Conservation (phyloP, 1,284 basidiomycete species). For the Phellopilus nigrolimitatus region DNA sequence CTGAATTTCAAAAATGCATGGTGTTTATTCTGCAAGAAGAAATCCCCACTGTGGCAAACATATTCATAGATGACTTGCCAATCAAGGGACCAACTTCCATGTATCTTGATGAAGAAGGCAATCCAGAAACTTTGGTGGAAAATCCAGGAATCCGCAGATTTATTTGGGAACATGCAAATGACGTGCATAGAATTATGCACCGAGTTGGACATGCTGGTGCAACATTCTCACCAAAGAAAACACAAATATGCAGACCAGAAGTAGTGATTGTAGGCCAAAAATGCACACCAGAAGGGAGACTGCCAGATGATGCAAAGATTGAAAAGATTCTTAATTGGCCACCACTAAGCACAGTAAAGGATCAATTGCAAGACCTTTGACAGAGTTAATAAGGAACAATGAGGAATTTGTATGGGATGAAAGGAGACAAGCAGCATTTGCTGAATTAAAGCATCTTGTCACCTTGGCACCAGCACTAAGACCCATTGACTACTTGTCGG, state of each 20-base stretch:
- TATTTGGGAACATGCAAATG: slow-evolving; percentile 32
- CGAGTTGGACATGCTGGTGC: slow-evolving; percentile 22
- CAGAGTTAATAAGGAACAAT: slow-evolving; percentile 28
- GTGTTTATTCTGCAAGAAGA: slow-evolving; percentile 29
- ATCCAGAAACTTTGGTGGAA: slow-evolving; percentile 27
- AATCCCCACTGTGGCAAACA: slow-evolving; percentile 25
- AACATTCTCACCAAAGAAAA: slow-evolving; percentile 25
- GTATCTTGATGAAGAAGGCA: slow-evolving; percentile 25
- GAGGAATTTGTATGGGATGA: slow-evolving; percentile 28
- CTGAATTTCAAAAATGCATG: slow-evolving; percentile 35
- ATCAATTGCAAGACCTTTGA: slow-evolving; percentile 30
- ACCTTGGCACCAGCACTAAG: slow-evolving; percentile 27
- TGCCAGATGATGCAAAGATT: too few species aligned
- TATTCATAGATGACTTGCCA: slow-evolving; percentile 25
- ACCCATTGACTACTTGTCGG: slow-evolving; percentile 31
- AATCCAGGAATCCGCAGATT: slow-evolving; percentile 34
- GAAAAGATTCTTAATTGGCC: slow-evolving; percentile 30
- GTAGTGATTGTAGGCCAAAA: slow-evolving; percentile 25
- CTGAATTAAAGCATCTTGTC: too few species aligned
- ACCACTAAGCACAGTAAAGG: slow-evolving; percentile 20
- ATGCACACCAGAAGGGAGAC: slow-evolving; percentile 23
- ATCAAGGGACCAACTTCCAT: slow-evolving; percentile 16
- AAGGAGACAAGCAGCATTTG: slow-evolving; percentile 26
- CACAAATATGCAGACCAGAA: slow-evolving; percentile 18
- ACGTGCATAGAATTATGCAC: slow-evolving; percentile 30